Conservation (phyloP, 345 rosid species). For the Dipteronia sinensis region DNA sequence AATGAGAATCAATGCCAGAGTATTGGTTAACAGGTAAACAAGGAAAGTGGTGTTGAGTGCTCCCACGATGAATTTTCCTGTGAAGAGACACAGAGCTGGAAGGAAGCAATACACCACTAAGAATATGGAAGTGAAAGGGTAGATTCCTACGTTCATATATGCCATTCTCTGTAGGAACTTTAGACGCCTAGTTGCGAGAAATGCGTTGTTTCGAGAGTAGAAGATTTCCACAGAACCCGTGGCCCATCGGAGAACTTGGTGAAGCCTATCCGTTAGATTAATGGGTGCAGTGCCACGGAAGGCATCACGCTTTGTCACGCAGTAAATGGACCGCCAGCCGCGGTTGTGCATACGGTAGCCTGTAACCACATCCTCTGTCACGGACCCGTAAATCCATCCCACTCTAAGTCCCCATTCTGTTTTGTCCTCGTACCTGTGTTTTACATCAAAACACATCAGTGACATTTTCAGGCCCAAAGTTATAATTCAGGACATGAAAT, state of each 20-base stretch:
- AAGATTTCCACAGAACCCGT: slow-evolving; percentile 95
- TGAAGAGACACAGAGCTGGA: slow-evolving; percentile 80
- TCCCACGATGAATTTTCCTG: slow-evolving; percentile 76
- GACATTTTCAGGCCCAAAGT: neutral
- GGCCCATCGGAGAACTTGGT: slow-evolving; percentile 94
- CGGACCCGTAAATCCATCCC: slow-evolving; percentile 92
- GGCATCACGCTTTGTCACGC: slow-evolving; percentile 88
- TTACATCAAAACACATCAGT: neutral
- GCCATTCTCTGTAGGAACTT: slow-evolving; percentile 89
- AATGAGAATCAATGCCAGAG: slow-evolving; percentile 56
- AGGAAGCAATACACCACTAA: slow-evolving; percentile 80
- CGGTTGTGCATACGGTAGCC: slow-evolving; percentile 98
- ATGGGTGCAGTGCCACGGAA: slow-evolving; percentile 94
- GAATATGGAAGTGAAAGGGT: slow-evolving; percentile 88
- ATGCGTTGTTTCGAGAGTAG: slow-evolving; percentile 79
- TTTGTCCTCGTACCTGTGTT: slow-evolving; percentile 71
- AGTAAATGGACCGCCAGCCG: slow-evolving; percentile 91
- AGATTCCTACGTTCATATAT: slow-evolving; percentile 80
- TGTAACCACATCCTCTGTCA: slow-evolving; percentile 85
- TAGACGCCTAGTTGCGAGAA: slow-evolving; percentile 62
- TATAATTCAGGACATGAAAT: too few species aligned
- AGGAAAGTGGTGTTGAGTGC: slow-evolving; percentile 64
- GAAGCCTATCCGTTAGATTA: slow-evolving; percentile 89
- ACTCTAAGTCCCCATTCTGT: slow-evolving; percentile 87
- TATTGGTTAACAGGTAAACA: slow-evolving; percentile 64